Conservation (phyloP, 116 monocot species). For the Thalassia testudinum region DNA sequence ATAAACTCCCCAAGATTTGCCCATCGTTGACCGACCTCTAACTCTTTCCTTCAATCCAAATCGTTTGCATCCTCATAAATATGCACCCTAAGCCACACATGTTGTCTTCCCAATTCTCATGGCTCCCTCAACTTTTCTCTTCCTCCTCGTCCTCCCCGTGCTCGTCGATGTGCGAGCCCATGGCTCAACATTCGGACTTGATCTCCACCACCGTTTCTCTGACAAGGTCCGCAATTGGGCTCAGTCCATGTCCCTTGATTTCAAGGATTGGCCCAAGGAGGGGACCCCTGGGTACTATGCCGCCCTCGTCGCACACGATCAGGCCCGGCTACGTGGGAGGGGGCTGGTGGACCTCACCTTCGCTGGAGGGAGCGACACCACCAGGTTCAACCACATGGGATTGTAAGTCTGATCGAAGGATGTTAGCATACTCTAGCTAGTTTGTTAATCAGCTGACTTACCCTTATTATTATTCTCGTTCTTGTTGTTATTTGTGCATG, state of each 20-base stretch:
- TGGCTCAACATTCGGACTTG: conserved; percentile 16
- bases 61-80: too few relatives aligned
- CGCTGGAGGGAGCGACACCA: conserved; percentile 40
- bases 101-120: too few relatives aligned
- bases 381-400: conserved; percentile 40
- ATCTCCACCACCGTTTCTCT: conserved; percentile 85
- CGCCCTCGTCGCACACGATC: conserved; percentile 55
- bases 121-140: not conserved
- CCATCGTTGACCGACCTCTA: too few relatives aligned
- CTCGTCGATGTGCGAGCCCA: not conserved
- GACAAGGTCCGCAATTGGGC: conserved; percentile 48
- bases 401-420: conserved; percentile 30
- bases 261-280: conserved; percentile 29
- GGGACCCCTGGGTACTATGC: conserved; percentile 46
- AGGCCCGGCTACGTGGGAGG: conserved; percentile 10
- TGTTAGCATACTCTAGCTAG: too few relatives aligned
- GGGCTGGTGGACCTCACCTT: conserved; percentile 31
- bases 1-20: too few relatives aligned
- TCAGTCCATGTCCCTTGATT: conserved; percentile 16
- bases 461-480: too few relatives aligned
- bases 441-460: too few relatives aligned
- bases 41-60: too few relatives aligned
- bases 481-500: too few relatives aligned
- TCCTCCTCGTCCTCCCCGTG: not conserved
- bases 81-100: too few relatives aligned